Evolutionary conservation across 257 asterid species (phyloP).

Genomic region (Jacaranda copaia): DNA sequence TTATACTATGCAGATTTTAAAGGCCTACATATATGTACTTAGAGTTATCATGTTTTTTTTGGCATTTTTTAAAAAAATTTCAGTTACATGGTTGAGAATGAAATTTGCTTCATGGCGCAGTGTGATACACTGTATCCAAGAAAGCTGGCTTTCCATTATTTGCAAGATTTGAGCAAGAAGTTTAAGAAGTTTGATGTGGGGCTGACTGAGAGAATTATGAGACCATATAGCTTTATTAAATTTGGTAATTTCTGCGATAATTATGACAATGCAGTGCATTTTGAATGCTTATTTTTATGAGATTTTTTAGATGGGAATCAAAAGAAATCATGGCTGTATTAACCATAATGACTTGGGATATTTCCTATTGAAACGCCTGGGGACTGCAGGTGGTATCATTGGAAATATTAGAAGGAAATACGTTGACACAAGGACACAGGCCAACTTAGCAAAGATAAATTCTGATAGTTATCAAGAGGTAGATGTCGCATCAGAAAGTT

Average conservation of each 20-base stretch:
- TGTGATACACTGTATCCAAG: constrained; percentile 63
- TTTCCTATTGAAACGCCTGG: background rate
- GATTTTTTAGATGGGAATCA: background rate
- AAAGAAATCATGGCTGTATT: background rate
- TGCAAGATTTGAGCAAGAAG: constrained; percentile 63
- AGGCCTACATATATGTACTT: too few relatives aligned
- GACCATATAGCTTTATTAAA: constrained; percentile 57
- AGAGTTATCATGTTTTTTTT: background rate
- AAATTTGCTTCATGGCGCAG: constrained; percentile 61
- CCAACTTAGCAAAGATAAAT: constrained; percentile 55
- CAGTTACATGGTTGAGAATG: constrained; percentile 65
- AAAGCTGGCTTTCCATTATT: constrained; percentile 57
- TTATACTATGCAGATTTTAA: too few relatives aligned
- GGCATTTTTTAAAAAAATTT: constrained; percentile 18
- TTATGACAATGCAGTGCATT: background rate
- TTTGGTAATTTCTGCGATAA: constrained; percentile 50
- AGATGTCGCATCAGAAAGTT: constrained; percentile 43
- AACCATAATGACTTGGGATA: background rate
- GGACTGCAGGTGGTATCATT: constrained; percentile 52
- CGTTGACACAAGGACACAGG: constrained; percentile 65
- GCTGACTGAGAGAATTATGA: constrained; percentile 40
- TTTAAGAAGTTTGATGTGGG: constrained; percentile 48
- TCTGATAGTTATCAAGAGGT: constrained; percentile 39
- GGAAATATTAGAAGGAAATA: constrained; percentile 60
- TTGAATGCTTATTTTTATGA: background rate